A percentile compares a stretch with the other conserved stretches of the same genome.
Evolutionary conservation across 305 asterid genomes (phyloP).

Genomic region (Petunia hybrid): DNA sequence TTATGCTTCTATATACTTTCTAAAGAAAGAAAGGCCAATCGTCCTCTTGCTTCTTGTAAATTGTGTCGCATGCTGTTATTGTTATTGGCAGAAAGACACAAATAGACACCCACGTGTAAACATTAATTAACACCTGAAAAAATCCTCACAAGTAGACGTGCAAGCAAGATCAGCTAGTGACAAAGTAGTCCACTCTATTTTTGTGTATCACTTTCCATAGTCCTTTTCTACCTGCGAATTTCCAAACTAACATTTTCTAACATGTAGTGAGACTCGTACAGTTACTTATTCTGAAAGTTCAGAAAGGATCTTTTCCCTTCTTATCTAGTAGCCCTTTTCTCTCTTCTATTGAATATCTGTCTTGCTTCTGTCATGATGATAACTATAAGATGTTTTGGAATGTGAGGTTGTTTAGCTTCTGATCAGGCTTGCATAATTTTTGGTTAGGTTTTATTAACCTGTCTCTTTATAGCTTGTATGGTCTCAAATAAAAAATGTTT

Average conservation of each 20-base stretch:
- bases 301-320: neutral
- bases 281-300: neutral
- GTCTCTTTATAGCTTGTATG: neutral
- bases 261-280: neutral
- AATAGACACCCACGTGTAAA: neutral
- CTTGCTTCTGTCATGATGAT: neutral
- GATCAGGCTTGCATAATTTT: neutral
- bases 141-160: neutral
- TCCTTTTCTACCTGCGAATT: neutral
- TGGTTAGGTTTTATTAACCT: neutral
- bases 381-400: neutral
- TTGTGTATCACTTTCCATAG: neutral
- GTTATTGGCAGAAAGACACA: neutral
- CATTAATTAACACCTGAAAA: neutral
- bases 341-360: neutral
- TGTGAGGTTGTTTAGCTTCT: constrained; percentile 4
- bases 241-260: neutral
- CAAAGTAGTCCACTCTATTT: constrained; percentile 1
- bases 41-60: neutral
- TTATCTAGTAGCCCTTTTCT: neutral
- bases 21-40: neutral
- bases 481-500: neutral
- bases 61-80: neutral
- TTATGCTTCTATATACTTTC: constrained; percentile 16
- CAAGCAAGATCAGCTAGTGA: constrained; percentile 7